Base-by-base conservation (phyloP, 306 rosid genomes). In the Vicia villosa region DNA sequence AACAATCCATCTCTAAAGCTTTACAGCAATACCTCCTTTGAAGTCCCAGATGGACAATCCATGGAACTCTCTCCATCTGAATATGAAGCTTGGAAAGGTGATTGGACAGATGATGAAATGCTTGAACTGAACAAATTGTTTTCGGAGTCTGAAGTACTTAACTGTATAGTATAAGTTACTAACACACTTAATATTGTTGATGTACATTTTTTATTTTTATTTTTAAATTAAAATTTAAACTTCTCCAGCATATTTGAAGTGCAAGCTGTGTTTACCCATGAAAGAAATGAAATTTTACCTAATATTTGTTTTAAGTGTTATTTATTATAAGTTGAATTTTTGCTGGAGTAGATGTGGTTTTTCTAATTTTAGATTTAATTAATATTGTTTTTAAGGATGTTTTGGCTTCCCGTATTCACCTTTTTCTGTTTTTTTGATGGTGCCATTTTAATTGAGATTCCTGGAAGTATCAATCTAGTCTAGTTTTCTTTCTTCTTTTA, bases 1-100 rank as follows among this genome's bases (percentile, higher is more conserved):
- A 82, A 80, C 83, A 75, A 67, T 46, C 34, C 68, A 58, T 28
- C 51, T 58, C 16, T 75, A 67, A 75, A 68, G n/a, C 62, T 50
- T 50, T 68, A 34, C 43, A 34, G 49, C 54, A 19, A 24, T 49
- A 34, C 36, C 3, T 50, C 61, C 47, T 68, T 68, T 6, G 49
- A 68, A 56, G 36, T 34, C 19, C 62, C 49, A 34, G 47, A 68
- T 49, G 61, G 22, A 50, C 61, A 68, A 41, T 8, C 10, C 21
- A 19, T 66, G 6, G 43, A 43, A 10, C 42, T 34, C 36, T 19
- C 37, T 16, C 62, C 73, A 19, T 68, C 73, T n/a, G 49, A 50
- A 50, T 51, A 68, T 68, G 49, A 68, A 68, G 61, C 47, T 19
- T 50, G 73, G 73, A 68, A 50, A 34, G 20, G 58, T 8, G 72